phyloP scores from a whole-genome alignment of 352 stramenopile species.

The Globisporangium yorkense region DNA sequence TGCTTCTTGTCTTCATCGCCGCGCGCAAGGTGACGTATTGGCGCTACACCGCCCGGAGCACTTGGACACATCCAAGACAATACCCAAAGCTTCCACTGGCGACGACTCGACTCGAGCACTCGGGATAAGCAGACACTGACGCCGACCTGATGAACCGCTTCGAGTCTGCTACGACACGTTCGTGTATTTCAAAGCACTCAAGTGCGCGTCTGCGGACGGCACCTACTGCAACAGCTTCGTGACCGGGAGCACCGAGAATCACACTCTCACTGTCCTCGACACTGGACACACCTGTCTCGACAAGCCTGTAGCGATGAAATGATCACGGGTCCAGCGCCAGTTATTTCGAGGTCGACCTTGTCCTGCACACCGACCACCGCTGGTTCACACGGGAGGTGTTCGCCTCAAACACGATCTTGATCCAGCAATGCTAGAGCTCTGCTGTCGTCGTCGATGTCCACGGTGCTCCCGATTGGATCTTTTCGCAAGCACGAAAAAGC shows the following conservation, averaged over 20 bases:
- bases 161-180: slow-evolving; percentile 1
- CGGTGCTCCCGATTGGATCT: not conserved
- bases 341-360: slow-evolving; percentile 9
- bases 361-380: slow-evolving; percentile 10
- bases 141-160: slow-evolving; percentile 1
- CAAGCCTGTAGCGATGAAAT: slow-evolving; percentile 8
- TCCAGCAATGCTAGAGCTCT: too few relatives aligned
- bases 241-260: slow-evolving; percentile 22
- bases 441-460: too few relatives aligned
- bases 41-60: too few relatives aligned
- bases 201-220: not conserved
- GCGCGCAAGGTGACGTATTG: too few relatives aligned
- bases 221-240: slow-evolving; percentile 19
- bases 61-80: too few relatives aligned
- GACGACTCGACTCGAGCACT: too few relatives aligned
- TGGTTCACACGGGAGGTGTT: too few relatives aligned
- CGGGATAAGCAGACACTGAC: not conserved
- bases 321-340: not conserved
- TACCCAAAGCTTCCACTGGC: too few relatives aligned
- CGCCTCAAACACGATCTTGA: too few relatives aligned
- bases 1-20: too few relatives aligned
- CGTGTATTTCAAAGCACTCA: not conserved
- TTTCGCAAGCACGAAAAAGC: not conserved
- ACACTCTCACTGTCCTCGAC: slow-evolving; percentile 11
- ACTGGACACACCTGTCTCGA: too few relatives aligned